phyloP scores from a whole-genome alignment of 2,329 filamentous ascomycete species.

The Emmonsiellopsis sp. region DNA sequence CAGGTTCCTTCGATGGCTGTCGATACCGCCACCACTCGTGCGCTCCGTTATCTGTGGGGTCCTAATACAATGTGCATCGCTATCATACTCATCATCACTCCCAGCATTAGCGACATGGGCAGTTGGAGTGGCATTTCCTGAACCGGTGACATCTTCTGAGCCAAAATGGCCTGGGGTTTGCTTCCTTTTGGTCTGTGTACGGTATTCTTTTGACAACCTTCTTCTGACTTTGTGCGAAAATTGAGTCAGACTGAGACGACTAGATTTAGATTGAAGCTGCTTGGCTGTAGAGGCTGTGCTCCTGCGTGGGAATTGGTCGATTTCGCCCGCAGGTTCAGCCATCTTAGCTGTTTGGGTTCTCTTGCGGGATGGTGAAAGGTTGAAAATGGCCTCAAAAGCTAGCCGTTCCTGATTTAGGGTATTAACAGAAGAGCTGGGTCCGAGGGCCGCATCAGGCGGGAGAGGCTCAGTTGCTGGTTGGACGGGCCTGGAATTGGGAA shows the following conservation, averaged over 20 bases:
- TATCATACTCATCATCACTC: constrained; percentile 33
- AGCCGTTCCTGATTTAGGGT: constrained; percentile 4
- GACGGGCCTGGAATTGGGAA: neutral
- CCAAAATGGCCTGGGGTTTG: constrained; percentile 7
- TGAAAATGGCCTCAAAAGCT: constrained; percentile 8
- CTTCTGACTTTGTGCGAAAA: constrained; percentile 23
- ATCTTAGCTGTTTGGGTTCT: neutral
- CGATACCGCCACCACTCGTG: constrained; percentile 6
- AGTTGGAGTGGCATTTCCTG: neutral
- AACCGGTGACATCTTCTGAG: constrained; percentile 6
- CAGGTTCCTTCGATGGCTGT: constrained; percentile 5
- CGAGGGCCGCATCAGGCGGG: neutral
- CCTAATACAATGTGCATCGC: constrained; percentile 31
- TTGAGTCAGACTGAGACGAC: constrained; percentile 5
- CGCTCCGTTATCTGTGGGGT: constrained; percentile 23
- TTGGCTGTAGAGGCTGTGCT: neutral
- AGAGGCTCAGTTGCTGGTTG: too few relatives aligned
- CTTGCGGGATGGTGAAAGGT: neutral
- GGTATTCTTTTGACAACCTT: constrained; percentile 24
- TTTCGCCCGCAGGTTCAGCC: neutral
- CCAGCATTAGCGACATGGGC: constrained; percentile 18
- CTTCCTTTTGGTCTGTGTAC: constrained; percentile 11
- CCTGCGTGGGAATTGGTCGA: neutral
- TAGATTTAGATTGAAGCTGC: neutral
- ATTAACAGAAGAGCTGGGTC: neutral